Evolutionary conservation across 1,139 yeast species (phyloP).

Genomic region (Geotrichum reessii): DNA sequence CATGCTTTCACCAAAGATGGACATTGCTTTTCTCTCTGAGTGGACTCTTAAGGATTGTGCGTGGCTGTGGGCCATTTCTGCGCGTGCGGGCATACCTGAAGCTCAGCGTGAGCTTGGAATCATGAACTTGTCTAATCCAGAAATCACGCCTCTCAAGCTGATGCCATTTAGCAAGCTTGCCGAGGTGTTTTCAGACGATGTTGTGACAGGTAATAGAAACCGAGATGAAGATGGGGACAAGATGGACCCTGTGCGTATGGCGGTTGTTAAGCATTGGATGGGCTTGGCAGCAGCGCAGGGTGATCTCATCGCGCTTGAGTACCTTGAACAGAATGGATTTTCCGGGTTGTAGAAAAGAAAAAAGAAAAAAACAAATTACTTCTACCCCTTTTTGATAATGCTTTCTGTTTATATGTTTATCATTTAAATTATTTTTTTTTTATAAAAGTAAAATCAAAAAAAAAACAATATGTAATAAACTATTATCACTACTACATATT

Average conservation of each 20-base stretch:
- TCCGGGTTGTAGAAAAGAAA: not conserved
- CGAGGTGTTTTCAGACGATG: slow-evolving; percentile 24
- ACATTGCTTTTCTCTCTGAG: slow-evolving; percentile 23
- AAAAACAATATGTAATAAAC: no score
- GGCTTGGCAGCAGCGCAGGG: slow-evolving; percentile 31
- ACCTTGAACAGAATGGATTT: slow-evolving; percentile 20
- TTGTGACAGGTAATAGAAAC: not conserved
- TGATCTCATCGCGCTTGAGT: slow-evolving; percentile 32
- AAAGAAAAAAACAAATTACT: no score
- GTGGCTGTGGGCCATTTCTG: slow-evolving; percentile 31
- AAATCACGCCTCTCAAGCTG: slow-evolving; percentile 26
- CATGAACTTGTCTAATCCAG: slow-evolving; percentile 34
- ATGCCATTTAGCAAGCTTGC: slow-evolving; percentile 28
- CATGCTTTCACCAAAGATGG: slow-evolving; percentile 20
- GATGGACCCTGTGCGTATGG: slow-evolving; percentile 33
- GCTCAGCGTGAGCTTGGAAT: slow-evolving; percentile 34
- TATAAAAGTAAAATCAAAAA: no score
- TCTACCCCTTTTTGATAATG: not conserved
- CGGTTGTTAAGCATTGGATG: slow-evolving; percentile 34
- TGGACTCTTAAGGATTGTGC: slow-evolving; percentile 31
- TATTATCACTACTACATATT: no score
- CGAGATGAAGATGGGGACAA: slow-evolving; percentile 27
- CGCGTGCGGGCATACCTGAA: slow-evolving; percentile 31
- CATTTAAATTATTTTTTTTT: not conserved
- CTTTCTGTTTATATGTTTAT: not conserved